Percentiles rank a stretch among this genome's conserved stretches.
These are phyloP conservation scores for Aspergillus baeticus DNA, from an alignment of 495 filamentous ascomycete genomes.

Conservation along the genomic window DNA sequence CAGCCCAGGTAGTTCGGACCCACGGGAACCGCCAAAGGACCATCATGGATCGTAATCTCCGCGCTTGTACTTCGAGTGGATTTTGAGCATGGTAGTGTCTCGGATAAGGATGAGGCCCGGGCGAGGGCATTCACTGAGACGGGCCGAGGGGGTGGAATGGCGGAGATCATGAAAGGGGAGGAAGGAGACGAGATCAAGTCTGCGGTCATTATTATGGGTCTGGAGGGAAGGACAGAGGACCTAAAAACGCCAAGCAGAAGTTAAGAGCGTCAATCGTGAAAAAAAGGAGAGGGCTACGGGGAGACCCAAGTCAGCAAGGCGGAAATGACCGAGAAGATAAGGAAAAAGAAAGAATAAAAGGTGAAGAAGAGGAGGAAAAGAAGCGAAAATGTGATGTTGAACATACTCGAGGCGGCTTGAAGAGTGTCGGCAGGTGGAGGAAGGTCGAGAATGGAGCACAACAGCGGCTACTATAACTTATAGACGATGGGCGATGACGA, in stretches of 20 bases:
- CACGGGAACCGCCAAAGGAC: slow-evolving; percentile 14
- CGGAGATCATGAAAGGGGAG: slow-evolving; percentile 29
- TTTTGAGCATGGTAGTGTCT: slow-evolving; percentile 22
- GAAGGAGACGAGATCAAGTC: slow-evolving; percentile 13
- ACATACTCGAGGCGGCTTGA: slow-evolving; percentile 6
- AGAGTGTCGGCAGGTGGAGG: neutral
- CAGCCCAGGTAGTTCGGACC: slow-evolving; percentile 20
- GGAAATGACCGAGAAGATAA: slow-evolving; percentile 6
- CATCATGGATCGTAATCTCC: slow-evolving; percentile 25
- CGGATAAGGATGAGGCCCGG: slow-evolving; percentile 19
- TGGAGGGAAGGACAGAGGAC: neutral
- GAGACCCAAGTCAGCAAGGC: slow-evolving; percentile 5
- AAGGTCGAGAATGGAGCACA: neutral
- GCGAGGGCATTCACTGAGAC: slow-evolving; percentile 37
- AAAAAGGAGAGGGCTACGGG: neutral
- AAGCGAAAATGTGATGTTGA: slow-evolving; percentile 5
- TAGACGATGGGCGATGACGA: neutral
- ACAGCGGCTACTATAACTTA: neutral
- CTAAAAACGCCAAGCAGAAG: slow-evolving; percentile 15
- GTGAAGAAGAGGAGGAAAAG: slow-evolving; percentile 2
- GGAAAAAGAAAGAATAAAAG: slow-evolving; percentile 8
- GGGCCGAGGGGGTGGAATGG: slow-evolving; percentile 35
- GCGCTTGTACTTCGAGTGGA: slow-evolving; percentile 28
- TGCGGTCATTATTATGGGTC: slow-evolving; percentile 9
- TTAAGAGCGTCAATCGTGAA: slow-evolving; percentile 22